Evolutionary conservation across 441 rosid genomes (phyloP).

Genomic region (Aquilaria agallochum): DNA sequence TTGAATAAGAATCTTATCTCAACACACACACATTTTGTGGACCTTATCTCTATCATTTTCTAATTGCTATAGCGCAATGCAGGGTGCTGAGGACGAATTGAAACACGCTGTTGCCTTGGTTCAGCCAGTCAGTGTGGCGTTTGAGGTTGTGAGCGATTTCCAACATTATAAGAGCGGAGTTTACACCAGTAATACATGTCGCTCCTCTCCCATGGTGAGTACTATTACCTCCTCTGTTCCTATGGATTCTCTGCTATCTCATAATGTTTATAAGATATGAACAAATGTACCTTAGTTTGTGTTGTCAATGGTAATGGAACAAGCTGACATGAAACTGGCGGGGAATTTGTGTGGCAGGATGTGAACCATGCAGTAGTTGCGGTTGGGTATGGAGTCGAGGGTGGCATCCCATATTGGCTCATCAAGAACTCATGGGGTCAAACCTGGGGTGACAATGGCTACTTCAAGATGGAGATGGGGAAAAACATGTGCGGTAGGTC

Average conservation of each 20-base stretch:
- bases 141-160: slow-evolving; percentile 61
- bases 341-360: slow-evolving; percentile 43
- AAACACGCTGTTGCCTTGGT: slow-evolving; percentile 80
- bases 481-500: slow-evolving; percentile 96
- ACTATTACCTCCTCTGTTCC: not conserved
- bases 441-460: slow-evolving; percentile 73
- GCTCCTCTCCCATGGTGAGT: slow-evolving; percentile 74
- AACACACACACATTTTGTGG: too few species aligned
- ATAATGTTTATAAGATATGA: too few species aligned
- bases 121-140: slow-evolving; percentile 93
- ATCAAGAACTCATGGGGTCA: slow-evolving; percentile 96
- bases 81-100: slow-evolving; percentile 93
- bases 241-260: not conserved
- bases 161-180: slow-evolving; percentile 79
- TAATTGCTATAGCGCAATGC: slow-evolving; percentile 12
- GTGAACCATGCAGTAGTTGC: slow-evolving; percentile 96
- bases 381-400: slow-evolving; percentile 88
- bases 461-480: slow-evolving; percentile 93
- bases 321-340: not conserved
- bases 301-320: not conserved
- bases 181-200: slow-evolving; percentile 64
- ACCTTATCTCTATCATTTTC: not conserved
- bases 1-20: not conserved
- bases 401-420: slow-evolving; percentile 81
- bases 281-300: not conserved